These are phyloP conservation scores for Trichosporon coremiiforme DNA, from an alignment of 1,284 basidiomycete genomes.

Conservation along the genomic window DNA sequence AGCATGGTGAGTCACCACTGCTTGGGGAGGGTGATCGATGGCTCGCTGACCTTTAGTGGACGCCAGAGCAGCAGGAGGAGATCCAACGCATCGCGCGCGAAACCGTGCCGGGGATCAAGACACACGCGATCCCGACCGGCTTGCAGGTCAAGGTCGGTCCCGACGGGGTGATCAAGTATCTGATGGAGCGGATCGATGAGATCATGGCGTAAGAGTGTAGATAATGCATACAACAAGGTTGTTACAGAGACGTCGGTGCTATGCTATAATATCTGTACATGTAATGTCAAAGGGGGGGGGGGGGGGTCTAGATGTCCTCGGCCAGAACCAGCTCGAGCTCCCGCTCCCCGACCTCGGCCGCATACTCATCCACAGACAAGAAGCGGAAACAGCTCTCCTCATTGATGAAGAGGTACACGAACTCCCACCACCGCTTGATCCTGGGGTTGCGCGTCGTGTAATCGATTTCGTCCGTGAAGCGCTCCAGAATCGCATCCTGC, in stretches of 20 bases:
- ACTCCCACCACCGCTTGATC: constrained; percentile 15
- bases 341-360: neutral
- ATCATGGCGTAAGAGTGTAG: constrained; percentile 38
- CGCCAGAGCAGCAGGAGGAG: constrained; percentile 52
- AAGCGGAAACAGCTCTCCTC: constrained; percentile 15
- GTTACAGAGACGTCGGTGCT: neutral
- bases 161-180: constrained; percentile 49
- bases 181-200: constrained; percentile 50
- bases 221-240: neutral
- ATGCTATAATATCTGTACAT: neutral
- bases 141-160: constrained; percentile 52
- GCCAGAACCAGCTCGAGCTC: constrained; percentile 15
- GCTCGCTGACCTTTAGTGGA: constrained; percentile 44
- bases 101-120: constrained; percentile 53
- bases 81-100: constrained; percentile 51
- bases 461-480: constrained; percentile 15
- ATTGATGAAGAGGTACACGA: constrained; percentile 17
- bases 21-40: neutral
- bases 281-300: too few relatives aligned
- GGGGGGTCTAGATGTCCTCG: neutral
- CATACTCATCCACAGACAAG: neutral
- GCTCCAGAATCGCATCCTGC: constrained; percentile 2
- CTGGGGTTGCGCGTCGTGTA: neutral
- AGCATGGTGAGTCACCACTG: constrained; percentile 40
- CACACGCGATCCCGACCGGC: constrained; percentile 52